Conservation (phyloP, 2,329 filamentous ascomycete genomes). For the Pestalotiopsis sp. region DNA sequence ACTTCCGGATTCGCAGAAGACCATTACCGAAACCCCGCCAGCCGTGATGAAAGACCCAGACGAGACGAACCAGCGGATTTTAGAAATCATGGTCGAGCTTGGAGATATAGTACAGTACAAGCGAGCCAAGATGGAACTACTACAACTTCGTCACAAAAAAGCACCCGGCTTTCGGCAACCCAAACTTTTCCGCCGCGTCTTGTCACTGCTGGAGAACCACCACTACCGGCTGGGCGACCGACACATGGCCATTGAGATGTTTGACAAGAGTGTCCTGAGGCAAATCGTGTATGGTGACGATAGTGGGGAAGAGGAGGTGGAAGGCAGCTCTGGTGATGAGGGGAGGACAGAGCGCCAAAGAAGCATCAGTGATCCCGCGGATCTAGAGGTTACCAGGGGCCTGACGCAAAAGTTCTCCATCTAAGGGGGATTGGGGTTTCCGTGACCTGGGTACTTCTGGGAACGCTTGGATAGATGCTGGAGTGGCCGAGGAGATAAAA, state of each 20-base stretch:
- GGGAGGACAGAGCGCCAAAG: conserved; percentile 60
- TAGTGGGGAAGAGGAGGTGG: conserved; percentile 38
- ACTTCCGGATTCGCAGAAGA: conserved; percentile 56
- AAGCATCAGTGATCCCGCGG: conserved; percentile 46
- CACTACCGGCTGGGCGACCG: conserved; percentile 87
- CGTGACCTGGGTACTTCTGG: not conserved
- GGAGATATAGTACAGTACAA: conserved; percentile 94
- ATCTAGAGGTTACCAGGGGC: conserved; percentile 24
- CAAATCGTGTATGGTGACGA: conserved; percentile 78
- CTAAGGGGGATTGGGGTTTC: not conserved
- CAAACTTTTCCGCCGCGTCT: conserved; percentile 80
- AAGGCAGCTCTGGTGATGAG: conserved; percentile 51
- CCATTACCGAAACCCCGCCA: conserved; percentile 48
- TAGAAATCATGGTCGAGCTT: conserved; percentile 84
- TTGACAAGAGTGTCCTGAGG: conserved; percentile 86
- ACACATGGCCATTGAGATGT: conserved; percentile 89
- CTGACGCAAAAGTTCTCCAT: conserved; percentile 16
- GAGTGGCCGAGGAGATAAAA: not conserved
- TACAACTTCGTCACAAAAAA: conserved; percentile 74
- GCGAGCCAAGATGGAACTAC: conserved; percentile 80
- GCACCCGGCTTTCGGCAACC: conserved; percentile 75
- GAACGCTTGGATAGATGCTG: not conserved
- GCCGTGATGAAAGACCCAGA: conserved; percentile 64
- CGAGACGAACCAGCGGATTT: conserved; percentile 71
- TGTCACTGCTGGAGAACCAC: conserved; percentile 84